A percentile compares a stretch with the other conserved stretches of the same genome.
Conservation (phyloP, 345 rosid species). For the Lumnitzera racemosa region DNA sequence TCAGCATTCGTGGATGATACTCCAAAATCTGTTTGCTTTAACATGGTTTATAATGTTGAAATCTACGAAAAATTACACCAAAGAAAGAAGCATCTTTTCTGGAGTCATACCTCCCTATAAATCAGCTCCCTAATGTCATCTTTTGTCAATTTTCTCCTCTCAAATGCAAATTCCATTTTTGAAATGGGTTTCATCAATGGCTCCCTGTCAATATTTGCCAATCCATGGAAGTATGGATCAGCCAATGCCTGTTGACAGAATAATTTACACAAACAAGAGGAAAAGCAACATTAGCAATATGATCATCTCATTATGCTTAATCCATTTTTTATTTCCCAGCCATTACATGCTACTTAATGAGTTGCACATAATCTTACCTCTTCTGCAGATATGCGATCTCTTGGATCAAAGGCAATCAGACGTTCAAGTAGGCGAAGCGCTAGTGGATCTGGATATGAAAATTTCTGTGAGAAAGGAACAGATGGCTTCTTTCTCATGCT, state of each 20-base stretch:
- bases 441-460: conserved; percentile 59
- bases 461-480: conserved; percentile 49
- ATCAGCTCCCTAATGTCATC: conserved; percentile 88
- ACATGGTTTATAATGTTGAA: not conserved
- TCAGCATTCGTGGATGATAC: conserved; percentile 77
- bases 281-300: not conserved
- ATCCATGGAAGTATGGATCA: conserved; percentile 78
- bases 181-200: conserved; percentile 81
- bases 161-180: conserved; percentile 85
- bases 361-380: conserved; percentile 40
- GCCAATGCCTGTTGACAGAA: conserved; percentile 60
- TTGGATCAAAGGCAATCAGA: conserved; percentile 90
- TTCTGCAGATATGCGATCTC: conserved; percentile 89
- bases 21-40: conserved; percentile 64
- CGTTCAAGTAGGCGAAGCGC: conserved; percentile 76
- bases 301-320: not conserved
- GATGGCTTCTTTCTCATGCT: conserved; percentile 69
- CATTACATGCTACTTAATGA: no score
- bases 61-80: conserved; percentile 4
- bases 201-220: conserved; percentile 64
- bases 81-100: not conserved
- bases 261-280: conserved; percentile 2
- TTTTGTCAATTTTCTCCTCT: conserved; percentile 66
- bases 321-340: no score
- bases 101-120: conserved; percentile 69